Base-by-base conservation (phyloP, 768 basidiomycete genomes). In the Lactarius sp. region DNA sequence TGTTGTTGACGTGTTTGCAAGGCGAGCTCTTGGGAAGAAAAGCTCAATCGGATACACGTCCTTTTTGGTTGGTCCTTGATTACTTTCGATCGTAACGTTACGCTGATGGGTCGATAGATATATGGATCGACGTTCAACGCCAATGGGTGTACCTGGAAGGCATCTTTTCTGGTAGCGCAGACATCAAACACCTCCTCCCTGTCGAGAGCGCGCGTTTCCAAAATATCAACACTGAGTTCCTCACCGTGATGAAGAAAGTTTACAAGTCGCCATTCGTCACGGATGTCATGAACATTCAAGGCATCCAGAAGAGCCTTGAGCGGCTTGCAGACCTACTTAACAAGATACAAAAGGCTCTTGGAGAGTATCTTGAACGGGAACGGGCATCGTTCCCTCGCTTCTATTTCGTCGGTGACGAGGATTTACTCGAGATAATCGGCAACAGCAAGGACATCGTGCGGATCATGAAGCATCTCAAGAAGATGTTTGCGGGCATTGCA, bases 111-210 rank as follows among this genome's bases (percentile, higher is more conserved):
- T 42, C 50, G 16, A 31, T 67, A 93, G 92, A 99, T 75, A 90
- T 98, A 42, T 99, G 97, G 97, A 97, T 99, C 69, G 97, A 99
- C 69, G 97, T 99, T 16, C 97, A 99, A 70, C 86, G 97, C 7
- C 97, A 99, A 78, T 99, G 97, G 97, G 97, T 99, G 1, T 99
- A 99, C 73, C 82, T 99, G 57, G 97, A 99, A 75, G 97, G 97
- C 49, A 99, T 99, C 69, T 99, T 99, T 77, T 93, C 96, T n/a
- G 95, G 96, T 39, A 98, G 94, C 69, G 97, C 95, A 31, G 97
- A 99, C 72, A 98, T 99, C 82, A 98, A 98, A 73, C 97, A 99
- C 73, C 85, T 99, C 14, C 86, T 99, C 33, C 97, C 97, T 0
- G 90, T 98, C 65, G 97, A 99, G 77, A 94, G 87, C 70, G 85